Evolutionary conservation across 257 asterid genomes (phyloP).

Genomic region (Petunia secreta): DNA sequence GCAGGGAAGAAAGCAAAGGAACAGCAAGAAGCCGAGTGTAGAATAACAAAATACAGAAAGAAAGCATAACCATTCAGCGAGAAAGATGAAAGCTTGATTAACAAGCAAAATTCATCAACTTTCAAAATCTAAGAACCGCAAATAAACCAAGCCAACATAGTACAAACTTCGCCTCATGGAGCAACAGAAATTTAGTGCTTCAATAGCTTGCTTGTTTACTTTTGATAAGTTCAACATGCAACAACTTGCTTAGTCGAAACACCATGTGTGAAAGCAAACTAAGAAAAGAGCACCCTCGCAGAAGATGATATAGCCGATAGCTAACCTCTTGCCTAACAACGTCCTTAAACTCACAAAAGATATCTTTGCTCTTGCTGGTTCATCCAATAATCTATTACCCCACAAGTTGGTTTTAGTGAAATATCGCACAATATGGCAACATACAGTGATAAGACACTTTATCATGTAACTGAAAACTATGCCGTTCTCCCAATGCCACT

Average conservation of each 20-base stretch:
- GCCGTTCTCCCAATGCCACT: not conserved
- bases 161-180: not conserved
- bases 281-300: not conserved
- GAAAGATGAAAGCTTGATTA: constrained; percentile 15
- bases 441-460: not conserved
- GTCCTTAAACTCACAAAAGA: not conserved
- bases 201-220: not conserved
- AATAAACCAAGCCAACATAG: not conserved
- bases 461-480: not conserved
- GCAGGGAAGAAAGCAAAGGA: not conserved
- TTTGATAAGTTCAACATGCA: not conserved
- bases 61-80: not conserved
- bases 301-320: not conserved
- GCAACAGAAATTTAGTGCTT: not conserved
- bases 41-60: not conserved
- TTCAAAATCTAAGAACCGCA: not conserved
- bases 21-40: not conserved
- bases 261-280: not conserved
- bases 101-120: not conserved
- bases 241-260: not conserved
- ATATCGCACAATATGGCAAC: not conserved
- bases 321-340: not conserved
- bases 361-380: not conserved
- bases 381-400: constrained; percentile 1
- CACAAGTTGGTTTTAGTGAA: not conserved